Percentiles rank a stretch among this genome's conserved stretches.
Evolutionary conservation across 2,329 filamentous ascomycete genomes (phyloP).

Genomic region (Graphiopsis chlorocephala): DNA sequence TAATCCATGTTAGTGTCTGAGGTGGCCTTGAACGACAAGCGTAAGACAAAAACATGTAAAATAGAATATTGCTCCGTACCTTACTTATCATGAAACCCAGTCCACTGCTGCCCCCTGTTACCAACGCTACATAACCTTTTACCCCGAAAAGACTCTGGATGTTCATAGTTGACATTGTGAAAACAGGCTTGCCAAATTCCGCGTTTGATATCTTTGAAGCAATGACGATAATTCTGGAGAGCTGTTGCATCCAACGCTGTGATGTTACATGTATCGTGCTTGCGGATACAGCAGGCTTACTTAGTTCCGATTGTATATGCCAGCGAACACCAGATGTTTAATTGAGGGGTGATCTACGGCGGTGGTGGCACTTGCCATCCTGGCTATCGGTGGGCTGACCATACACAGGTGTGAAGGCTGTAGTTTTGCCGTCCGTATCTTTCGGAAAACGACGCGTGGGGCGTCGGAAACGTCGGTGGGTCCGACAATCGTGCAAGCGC

Average conservation of each 20-base stretch:
- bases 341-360: background rate
- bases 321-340: background rate
- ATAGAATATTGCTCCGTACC: background rate
- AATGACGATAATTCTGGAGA: background rate
- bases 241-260: background rate
- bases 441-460: background rate
- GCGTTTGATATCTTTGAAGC: background rate
- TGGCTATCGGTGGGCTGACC: background rate
- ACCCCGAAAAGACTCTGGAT: background rate
- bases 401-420: background rate
- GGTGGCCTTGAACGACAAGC: background rate
- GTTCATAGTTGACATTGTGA: background rate
- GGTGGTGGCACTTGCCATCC: background rate
- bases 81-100: constrained; percentile 10
- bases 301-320: background rate
- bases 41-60: background rate
- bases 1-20: background rate
- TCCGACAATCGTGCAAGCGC: constrained; percentile 2
- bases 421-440: background rate
- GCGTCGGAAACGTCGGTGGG: background rate
- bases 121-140: constrained; percentile 4
- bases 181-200: background rate
- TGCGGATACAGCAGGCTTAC: background rate
- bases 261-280: background rate
- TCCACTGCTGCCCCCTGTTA: constrained; percentile 10